A percentile compares a stretch with the other conserved stretches of the same genome.
Conservation (phyloP, 805 yeast species). For the Saccharomycopsis vini region DNA sequence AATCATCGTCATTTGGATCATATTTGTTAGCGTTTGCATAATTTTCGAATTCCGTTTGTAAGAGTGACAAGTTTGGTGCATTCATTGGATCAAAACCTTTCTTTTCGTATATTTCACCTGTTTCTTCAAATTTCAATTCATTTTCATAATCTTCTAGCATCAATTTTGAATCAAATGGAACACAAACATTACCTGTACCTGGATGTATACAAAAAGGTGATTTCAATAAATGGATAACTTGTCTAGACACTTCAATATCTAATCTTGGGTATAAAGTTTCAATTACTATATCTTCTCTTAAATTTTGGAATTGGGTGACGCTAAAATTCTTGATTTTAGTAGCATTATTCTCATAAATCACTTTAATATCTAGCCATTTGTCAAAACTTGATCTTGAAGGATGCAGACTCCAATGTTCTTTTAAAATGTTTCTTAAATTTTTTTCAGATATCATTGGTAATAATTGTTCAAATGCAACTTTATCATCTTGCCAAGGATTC, state of each 20-base stretch:
- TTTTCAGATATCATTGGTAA: conserved; percentile 57
- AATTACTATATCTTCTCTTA: conserved; percentile 73
- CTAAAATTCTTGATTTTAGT: conserved; percentile 27
- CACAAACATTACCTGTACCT: conserved; percentile 90
- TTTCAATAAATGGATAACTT: conserved; percentile 82
- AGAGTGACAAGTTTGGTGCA: conserved; percentile 64
- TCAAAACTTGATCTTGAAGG: conserved; percentile 44
- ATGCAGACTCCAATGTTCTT: conserved; percentile 48
- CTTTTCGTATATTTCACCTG: conserved; percentile 22
- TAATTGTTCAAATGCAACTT: conserved; percentile 47
- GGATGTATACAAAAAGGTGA: conserved; percentile 98
- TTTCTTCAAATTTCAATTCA: conserved; percentile 5
- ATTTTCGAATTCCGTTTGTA: conserved; percentile 52
- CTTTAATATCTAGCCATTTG: conserved; percentile 76
- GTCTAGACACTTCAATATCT: conserved; percentile 88
- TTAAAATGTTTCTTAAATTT: conserved; percentile 42
- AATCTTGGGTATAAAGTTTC: conserved; percentile 82
- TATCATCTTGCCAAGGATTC: conserved; percentile 69
- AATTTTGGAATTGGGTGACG: conserved; percentile 47
- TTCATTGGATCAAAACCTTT: conserved; percentile 64
- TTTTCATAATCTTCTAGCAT: conserved; percentile 15
- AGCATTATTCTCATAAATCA: conserved; percentile 30
- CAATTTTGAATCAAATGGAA: conserved; percentile 55
- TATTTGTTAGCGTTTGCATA: conserved; percentile 29
- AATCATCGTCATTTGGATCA: conserved; percentile 29